A percentile compares a stretch with the other conserved stretches of the same genome.
Evolutionary conservation across 2,329 filamentous ascomycete genomes (phyloP).

Genomic region (Aspergillus ochraceoroseus): DNA sequence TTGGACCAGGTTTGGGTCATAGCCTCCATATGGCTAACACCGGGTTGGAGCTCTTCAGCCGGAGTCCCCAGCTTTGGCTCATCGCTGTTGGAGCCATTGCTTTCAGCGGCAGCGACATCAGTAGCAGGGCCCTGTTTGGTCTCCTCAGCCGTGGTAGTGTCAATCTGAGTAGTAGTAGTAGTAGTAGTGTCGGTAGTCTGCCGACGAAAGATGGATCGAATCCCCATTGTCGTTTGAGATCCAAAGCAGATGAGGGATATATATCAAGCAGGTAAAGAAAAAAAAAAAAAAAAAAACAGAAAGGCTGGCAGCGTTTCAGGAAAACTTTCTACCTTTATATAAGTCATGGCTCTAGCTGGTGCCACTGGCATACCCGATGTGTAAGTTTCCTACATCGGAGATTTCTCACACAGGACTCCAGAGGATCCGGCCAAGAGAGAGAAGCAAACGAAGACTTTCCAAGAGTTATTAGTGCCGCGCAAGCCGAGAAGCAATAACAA

Average conservation of each 20-base stretch:
- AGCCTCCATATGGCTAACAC: constrained; percentile 45
- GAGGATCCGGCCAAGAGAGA: not conserved
- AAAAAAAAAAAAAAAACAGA: not conserved
- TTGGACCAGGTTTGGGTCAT: constrained; percentile 45
- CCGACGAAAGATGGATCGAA: not conserved
- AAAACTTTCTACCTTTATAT: constrained; percentile 1
- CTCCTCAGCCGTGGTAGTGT: not conserved
- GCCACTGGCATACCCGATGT: not conserved
- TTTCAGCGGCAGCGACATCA: not conserved
- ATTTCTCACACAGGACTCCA: not conserved
- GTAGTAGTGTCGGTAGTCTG: not conserved
- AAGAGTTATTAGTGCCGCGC: not conserved
- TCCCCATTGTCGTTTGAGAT: not conserved
- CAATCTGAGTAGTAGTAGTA: not conserved
- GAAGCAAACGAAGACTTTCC: not conserved
- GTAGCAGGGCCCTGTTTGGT: not conserved
- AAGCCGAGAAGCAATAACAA: not conserved
- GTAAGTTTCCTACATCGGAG: too few species aligned
- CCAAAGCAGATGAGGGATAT: not conserved
- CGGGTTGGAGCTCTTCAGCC: constrained; percentile 24
- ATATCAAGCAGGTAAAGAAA: not conserved
- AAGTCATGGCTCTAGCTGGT: not conserved
- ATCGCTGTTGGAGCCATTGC: not conserved
- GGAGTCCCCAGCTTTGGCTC: constrained; percentile 5
- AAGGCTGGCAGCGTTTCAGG: not conserved